Evolutionary conservation across 169 alveolate species (phyloP).

Genomic region (Neospora caninum): DNA sequence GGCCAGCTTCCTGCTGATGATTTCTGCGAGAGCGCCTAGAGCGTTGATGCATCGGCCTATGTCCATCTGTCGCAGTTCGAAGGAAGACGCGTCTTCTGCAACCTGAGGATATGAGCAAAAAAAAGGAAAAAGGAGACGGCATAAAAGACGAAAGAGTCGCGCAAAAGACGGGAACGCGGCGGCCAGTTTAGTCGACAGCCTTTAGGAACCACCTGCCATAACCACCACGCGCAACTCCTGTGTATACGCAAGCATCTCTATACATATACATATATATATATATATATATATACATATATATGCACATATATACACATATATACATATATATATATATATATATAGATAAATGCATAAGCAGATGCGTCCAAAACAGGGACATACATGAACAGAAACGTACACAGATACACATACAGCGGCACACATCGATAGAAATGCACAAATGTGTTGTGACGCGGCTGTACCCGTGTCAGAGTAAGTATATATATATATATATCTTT

Average conservation of each 20-base stretch:
- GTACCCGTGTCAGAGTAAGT: no score
- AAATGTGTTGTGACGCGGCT: not conserved
- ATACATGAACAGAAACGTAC: not conserved
- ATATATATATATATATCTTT: no score
- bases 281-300: not conserved
- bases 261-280: not conserved
- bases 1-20: not conserved
- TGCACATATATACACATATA: not conserved
- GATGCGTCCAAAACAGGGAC: no score
- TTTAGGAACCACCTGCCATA: no score
- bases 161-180: not conserved
- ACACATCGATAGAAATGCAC: not conserved
- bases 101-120: not conserved
- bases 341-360: not conserved
- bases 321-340: not conserved
- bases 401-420: not conserved
- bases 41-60: slow-evolving; percentile 5
- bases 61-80: slow-evolving; percentile 11
- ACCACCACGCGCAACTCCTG: not conserved
- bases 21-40: not conserved
- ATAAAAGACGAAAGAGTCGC: not conserved
- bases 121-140: not conserved
- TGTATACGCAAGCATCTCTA: not conserved
- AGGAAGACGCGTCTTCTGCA: slow-evolving; percentile 23
- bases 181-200: no score